Conservation (phyloP, 768 basidiomycete species). For the Suillus spraguei region DNA sequence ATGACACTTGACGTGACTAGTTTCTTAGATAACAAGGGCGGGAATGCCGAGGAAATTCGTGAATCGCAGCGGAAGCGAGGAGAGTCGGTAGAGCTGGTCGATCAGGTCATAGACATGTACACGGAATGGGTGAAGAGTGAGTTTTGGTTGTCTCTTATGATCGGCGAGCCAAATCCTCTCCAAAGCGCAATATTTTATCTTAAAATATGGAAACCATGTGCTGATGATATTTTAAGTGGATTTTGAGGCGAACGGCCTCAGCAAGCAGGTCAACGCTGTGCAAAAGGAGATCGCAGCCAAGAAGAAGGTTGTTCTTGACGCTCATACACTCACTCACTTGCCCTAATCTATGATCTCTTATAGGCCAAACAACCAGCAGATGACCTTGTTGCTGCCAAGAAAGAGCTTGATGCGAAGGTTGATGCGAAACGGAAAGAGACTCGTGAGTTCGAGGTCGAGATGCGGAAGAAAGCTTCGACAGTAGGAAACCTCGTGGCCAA, state of each 20-base stretch:
- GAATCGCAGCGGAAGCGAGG: conserved; percentile 93
- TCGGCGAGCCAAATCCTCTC: conserved; percentile 9
- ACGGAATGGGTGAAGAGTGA: conserved; percentile 91
- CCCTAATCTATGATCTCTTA: conserved; percentile 3
- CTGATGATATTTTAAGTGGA: conserved; percentile 58
- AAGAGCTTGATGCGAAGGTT: conserved; percentile 80
- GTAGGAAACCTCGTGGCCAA: conserved; percentile 95
- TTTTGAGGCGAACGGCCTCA: conserved; percentile 75
- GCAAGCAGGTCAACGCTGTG: conserved; percentile 84
- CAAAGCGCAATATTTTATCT: not conserved
- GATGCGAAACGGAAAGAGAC: conserved; percentile 75
- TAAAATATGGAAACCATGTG: not conserved
- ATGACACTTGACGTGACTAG: conserved; percentile 85
- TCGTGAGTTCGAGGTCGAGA: conserved; percentile 71
- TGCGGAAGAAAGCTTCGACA: conserved; percentile 78
- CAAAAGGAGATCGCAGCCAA: conserved; percentile 95
- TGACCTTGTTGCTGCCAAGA: conserved; percentile 84
- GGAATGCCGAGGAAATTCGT: conserved; percentile 86
- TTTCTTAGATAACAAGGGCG: conserved; percentile 88
- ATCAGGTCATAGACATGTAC: conserved; percentile 93
- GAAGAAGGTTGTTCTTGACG: conserved; percentile 71
- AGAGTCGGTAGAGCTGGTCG: conserved; percentile 87
- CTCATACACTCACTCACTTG: not conserved
- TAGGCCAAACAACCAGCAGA: conserved; percentile 93
- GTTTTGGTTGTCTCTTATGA: conserved; percentile 34